Base-by-base conservation (phyloP, 2,329 filamentous ascomycete genomes). In the Verticillium isaacii region DNA sequence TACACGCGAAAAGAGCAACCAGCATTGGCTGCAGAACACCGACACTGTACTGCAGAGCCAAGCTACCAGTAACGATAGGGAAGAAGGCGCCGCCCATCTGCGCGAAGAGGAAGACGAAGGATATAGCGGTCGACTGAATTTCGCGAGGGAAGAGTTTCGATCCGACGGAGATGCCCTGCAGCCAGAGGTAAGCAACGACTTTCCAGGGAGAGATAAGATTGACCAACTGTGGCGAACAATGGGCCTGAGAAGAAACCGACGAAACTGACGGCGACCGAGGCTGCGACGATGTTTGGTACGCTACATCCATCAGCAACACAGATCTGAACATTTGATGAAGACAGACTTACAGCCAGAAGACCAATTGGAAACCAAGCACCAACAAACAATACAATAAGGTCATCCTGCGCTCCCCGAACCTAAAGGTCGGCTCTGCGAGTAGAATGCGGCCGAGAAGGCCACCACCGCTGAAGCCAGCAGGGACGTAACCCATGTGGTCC, bases 391-490 rank as follows among this genome's bases (percentile, higher is more conserved):
- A 89, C 0, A 82, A 52, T 1, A 86, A 73, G 0, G 87, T 70
- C 83, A 88, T 87, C 4, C 77, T 75, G 19, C 81, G 76, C 65
- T 88, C 84, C 0, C 87, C 87, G 19, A 82, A 80, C 0, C 84
- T 76, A 68, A 86, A 80, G 0, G 82, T 87, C 0, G 85, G 84
- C 64, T 89, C 86, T 0, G 84, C 82, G 0, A 88, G 77, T 0
- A 87, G 60, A 0, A 88, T 64, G 5, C 86, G 75, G 0, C 86
- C 85, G 0, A 88, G 76, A 3, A 88, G 76, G 0, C 77, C 76
- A 0, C 86, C 86, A 2, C 84, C 86, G 56, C 80, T 86, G 66
- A 84, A 85, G 3, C 85, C 86, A 0, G 85, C 82, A 0, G 85
- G 82, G 0, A 89, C 82, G 59, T 89, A 89, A 0, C 86, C 86